Evolutionary conservation across 345 rosid species (phyloP).

Genomic region (Hypericum perforatum): DNA sequence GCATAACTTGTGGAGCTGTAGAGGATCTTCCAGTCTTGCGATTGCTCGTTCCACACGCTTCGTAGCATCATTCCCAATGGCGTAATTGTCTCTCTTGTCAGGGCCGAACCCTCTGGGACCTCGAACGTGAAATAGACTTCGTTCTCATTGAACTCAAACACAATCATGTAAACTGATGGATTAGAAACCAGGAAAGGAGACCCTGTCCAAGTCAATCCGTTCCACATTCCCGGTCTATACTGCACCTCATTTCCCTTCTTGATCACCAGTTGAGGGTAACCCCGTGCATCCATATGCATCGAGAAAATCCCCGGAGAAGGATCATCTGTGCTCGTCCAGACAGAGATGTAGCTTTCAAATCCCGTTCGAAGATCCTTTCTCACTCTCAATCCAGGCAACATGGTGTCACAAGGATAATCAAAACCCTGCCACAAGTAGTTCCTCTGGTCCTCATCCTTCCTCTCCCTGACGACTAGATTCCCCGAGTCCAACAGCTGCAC

Average conservation of each 20-base stretch:
- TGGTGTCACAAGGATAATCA: conserved; percentile 13
- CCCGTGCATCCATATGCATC: conserved; percentile 1
- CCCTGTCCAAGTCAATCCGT: conserved; percentile 11
- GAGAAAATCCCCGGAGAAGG: conserved; percentile 6
- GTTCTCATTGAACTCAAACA: neutral
- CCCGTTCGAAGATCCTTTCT: conserved; percentile 2
- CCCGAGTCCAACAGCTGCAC: too few relatives aligned
- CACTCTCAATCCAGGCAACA: conserved; percentile 15
- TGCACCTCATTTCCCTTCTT: neutral
- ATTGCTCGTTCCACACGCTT: conserved; percentile 5
- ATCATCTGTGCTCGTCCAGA: conserved; percentile 12
- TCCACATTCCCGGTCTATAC: conserved; percentile 15
- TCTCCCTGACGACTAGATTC: too few relatives aligned
- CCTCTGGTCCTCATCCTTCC: neutral
- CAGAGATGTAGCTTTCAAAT: neutral
- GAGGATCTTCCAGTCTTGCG: neutral
- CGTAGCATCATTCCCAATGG: neutral
- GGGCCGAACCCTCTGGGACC: neutral
- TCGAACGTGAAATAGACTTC: neutral
- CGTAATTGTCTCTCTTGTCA: neutral
- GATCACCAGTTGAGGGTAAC: conserved; percentile 8
- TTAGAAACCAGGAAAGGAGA: neutral
- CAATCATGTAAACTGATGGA: neutral
- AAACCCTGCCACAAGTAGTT: conserved; percentile 15
- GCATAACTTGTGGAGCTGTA: neutral